These are phyloP conservation scores for Neospermospora avenae DNA, from an alignment of 2,329 filamentous ascomycete genomes.

Conservation along the genomic window DNA sequence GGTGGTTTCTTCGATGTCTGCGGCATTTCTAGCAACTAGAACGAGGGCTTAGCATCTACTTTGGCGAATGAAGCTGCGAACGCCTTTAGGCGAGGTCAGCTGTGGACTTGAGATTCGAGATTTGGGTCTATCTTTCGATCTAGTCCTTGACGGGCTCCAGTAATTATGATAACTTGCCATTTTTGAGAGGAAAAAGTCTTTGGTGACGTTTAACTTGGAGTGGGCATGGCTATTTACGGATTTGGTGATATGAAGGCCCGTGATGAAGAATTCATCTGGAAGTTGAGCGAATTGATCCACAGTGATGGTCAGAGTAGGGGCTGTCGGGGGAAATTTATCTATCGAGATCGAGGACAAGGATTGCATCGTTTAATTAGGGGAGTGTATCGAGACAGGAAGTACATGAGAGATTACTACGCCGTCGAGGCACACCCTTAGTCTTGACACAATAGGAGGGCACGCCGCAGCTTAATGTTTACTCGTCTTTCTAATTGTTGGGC, in stretches of 20 bases:
- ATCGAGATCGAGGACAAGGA: not conserved
- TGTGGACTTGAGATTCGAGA: not conserved
- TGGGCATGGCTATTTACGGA: conserved; percentile 11
- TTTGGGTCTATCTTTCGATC: conserved; percentile 19
- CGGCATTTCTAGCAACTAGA: conserved; percentile 34
- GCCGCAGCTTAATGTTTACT: no score
- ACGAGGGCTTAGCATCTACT: conserved; percentile 36
- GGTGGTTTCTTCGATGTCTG: conserved; percentile 30
- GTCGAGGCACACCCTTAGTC: no score
- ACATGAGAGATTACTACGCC: not conserved
- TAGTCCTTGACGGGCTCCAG: conserved; percentile 41
- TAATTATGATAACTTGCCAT: conserved; percentile 35
- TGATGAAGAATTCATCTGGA: conserved; percentile 17
- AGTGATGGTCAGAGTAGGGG: not conserved
- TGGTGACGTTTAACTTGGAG: conserved; percentile 5
- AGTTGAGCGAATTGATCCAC: conserved; percentile 12
- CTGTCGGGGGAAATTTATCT: not conserved
- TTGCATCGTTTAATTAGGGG: not conserved
- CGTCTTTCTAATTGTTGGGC: no score
- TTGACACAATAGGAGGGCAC: no score
- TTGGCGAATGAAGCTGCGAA: conserved; percentile 27
- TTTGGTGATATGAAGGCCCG: conserved; percentile 9
- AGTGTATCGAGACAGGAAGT: not conserved
- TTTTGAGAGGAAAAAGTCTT: conserved; percentile 16
- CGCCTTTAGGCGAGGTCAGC: conserved; percentile 1